Percentiles rank a stretch among this genome's conserved stretches.
Conservation (phyloP, 441 rosid species). For the Adansonia madagascariensis region DNA sequence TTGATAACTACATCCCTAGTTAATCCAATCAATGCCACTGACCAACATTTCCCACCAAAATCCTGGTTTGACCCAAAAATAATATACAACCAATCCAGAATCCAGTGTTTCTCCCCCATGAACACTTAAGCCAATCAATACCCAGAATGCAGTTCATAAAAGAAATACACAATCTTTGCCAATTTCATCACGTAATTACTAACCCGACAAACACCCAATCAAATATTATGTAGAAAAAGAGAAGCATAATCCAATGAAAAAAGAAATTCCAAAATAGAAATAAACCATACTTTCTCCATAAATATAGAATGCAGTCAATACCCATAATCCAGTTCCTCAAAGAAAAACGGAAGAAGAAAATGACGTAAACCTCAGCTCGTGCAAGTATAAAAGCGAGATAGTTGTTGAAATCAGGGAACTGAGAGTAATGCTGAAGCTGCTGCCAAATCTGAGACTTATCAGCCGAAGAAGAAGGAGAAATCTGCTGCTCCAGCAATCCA, state of each 20-base stretch:
- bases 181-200: background rate
- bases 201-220: background rate
- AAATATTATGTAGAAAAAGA: background rate
- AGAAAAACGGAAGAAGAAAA: constrained; percentile 5
- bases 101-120: background rate
- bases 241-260: constrained; percentile 21
- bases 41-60: background rate
- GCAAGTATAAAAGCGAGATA: constrained; percentile 90
- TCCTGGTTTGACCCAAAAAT: background rate
- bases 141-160: background rate
- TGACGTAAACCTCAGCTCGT: constrained; percentile 72
- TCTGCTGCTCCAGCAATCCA: constrained; percentile 74
- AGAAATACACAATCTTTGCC: background rate
- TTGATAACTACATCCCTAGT: background rate
- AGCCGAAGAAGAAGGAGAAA: constrained; percentile 78
- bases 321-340: constrained; percentile 19
- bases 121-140: constrained; percentile 10
- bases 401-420: constrained; percentile 93
- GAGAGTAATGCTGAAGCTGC: constrained; percentile 86
- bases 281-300: background rate
- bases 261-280: background rate
- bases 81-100: background rate
- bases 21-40: background rate
- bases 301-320: background rate
- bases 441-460: constrained; percentile 97